A percentile compares a stretch with the other conserved stretches of the same genome.
These are phyloP conservation scores for Coccinonectria pachysandricola DNA, from an alignment of 2,329 filamentous ascomycete genomes.

Conservation along the genomic window DNA sequence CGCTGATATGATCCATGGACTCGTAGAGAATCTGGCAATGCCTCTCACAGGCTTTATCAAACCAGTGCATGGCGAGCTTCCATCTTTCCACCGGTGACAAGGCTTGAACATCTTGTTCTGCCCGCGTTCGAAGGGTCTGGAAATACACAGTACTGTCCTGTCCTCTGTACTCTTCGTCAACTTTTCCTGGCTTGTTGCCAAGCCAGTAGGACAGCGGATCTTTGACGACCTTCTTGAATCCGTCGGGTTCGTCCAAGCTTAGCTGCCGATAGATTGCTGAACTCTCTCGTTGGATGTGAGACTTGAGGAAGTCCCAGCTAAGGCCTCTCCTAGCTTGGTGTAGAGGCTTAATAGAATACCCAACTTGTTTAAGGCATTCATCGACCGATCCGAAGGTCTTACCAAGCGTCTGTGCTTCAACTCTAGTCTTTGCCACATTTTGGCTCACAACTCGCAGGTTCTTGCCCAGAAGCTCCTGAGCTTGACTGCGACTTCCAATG, in stretches of 20 bases:
- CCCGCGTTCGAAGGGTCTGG: too few relatives aligned
- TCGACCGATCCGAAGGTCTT: constrained; percentile 1
- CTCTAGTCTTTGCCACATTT: constrained; percentile 1
- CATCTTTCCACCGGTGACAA: constrained; percentile 1
- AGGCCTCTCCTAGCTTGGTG: too few relatives aligned
- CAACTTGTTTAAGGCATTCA: too few relatives aligned
- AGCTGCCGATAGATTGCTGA: too few relatives aligned
- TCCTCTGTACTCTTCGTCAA: too few relatives aligned
- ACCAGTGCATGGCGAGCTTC: background rate
- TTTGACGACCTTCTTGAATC: background rate
- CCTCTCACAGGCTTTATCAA: background rate
- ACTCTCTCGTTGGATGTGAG: too few relatives aligned
- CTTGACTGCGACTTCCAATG: constrained; percentile 33
- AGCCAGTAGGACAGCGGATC: constrained; percentile 1
- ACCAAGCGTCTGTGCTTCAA: constrained; percentile 1
- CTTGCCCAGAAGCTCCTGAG: constrained; percentile 1
- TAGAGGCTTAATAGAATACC: too few relatives aligned
- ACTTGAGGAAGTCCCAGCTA: too few relatives aligned
- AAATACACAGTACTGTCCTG: too few relatives aligned
- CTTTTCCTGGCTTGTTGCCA: background rate
- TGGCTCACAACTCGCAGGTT: constrained; percentile 5
- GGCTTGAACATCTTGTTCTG: background rate
- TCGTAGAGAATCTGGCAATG: constrained; percentile 1
- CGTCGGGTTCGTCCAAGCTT: background rate
- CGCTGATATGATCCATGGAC: constrained; percentile 1